Evolutionary conservation across 371 early-diverging fungal species (phyloP).

Genomic region (Sporodiniella umbellata): DNA sequence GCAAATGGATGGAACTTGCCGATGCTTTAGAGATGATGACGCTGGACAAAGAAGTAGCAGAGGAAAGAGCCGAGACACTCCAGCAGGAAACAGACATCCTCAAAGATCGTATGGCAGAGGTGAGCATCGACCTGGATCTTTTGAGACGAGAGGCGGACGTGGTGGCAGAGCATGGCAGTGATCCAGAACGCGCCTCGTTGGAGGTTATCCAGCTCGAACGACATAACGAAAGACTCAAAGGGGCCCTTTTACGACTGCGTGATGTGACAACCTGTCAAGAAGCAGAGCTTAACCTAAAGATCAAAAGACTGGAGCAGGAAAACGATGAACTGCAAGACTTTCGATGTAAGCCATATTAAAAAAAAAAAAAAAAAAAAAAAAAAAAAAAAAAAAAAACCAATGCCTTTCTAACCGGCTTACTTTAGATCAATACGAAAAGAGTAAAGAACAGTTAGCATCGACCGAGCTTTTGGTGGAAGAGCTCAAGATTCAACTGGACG

Average conservation of each 20-base stretch:
- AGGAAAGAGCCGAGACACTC: conserved; percentile 78
- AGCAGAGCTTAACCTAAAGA: conserved; percentile 57
- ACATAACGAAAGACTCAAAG: conserved; percentile 86
- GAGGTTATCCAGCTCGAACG: conserved; percentile 68
- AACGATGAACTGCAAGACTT: conserved; percentile 56
- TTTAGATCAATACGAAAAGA: conserved; percentile 45
- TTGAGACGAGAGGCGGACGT: conserved; percentile 59
- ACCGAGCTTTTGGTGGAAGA: conserved; percentile 78
- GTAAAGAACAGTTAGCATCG: conserved; percentile 51
- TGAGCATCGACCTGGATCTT: conserved; percentile 69
- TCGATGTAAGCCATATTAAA: conserved; percentile 12
- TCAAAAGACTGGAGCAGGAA: conserved; percentile 73
- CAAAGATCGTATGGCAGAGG: conserved; percentile 81
- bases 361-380: not conserved
- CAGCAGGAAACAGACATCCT: conserved; percentile 69
- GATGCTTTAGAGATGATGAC: conserved; percentile 84
- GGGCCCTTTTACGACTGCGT: conserved; percentile 81
- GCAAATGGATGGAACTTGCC: conserved; percentile 63
- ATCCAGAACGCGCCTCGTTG: conserved; percentile 41
- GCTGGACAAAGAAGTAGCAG: conserved; percentile 90
- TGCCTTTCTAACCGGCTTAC: not conserved
- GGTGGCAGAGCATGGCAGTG: conserved; percentile 19
- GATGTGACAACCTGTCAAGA: conserved; percentile 79
- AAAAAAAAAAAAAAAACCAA: not conserved
- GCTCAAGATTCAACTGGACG: conserved; percentile 80